These are phyloP conservation scores for Ganoderma sinense DNA, from an alignment of 1,284 basidiomycete species.

Conservation along the genomic window DNA sequence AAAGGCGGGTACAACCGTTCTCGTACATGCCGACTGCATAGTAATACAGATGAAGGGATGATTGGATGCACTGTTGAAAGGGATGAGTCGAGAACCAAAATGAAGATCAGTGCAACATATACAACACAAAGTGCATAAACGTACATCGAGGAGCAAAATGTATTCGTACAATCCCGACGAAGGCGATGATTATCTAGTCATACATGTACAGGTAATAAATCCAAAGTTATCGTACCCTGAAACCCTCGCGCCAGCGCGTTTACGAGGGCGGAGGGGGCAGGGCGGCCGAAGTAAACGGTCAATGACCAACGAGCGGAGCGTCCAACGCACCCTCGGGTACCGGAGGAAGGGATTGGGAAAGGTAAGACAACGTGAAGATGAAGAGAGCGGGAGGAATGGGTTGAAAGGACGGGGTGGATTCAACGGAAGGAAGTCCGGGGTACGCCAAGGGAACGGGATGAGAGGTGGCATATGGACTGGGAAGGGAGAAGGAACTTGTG, in stretches of 20 bases:
- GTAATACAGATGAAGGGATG: not conserved
- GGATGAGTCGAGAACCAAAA: not conserved
- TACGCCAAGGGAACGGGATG: not conserved
- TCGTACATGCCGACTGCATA: not conserved
- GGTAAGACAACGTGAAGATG: not conserved
- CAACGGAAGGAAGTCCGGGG: not conserved
- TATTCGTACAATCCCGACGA: slow-evolving; percentile 27
- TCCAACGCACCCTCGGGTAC: not conserved
- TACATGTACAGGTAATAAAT: slow-evolving; percentile 25
- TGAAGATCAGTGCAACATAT: not conserved
- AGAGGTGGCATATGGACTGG: not conserved
- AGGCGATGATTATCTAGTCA: slow-evolving; percentile 27
- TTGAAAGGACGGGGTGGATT: slow-evolving; percentile 2
- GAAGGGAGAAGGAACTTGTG: not conserved
- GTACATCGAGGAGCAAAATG: not conserved
- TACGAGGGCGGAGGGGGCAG: not conserved
- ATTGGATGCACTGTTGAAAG: not conserved
- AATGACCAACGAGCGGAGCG: not conserved
- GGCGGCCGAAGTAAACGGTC: not conserved
- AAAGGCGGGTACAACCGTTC: not conserved
- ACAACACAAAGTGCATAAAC: not conserved
- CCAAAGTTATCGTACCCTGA: slow-evolving; percentile 5
- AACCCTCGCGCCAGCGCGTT: not conserved
- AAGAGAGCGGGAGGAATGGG: not conserved
- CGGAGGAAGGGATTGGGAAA: not conserved